Evolutionary conservation across 192 early-diverging fungal genomes (phyloP).

Genomic region (Helicostylum pulchrum): DNA sequence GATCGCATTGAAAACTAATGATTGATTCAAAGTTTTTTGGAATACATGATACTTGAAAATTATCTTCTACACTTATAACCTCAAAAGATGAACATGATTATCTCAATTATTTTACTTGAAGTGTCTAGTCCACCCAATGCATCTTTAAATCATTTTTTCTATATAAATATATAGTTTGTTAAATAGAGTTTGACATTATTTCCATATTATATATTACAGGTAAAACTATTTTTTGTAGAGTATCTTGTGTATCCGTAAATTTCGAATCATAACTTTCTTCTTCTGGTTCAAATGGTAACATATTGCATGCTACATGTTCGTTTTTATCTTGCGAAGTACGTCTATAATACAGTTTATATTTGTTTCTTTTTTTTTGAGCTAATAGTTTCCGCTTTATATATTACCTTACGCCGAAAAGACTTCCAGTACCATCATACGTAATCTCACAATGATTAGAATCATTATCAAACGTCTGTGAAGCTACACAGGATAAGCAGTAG

Average conservation of each 20-base stretch:
- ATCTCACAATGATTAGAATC: conserved; percentile 15
- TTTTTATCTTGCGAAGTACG: conserved; percentile 6
- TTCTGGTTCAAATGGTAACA: conserved; percentile 21
- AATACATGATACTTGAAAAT: conserved; percentile 1
- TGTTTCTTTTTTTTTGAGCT: too few species aligned
- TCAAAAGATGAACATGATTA: conserved; percentile 18
- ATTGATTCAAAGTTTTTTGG: conserved; percentile 6
- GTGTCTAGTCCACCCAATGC: conserved; percentile 18
- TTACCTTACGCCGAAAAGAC: conserved; percentile 8
- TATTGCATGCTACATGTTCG: background rate
- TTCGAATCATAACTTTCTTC: conserved; percentile 2
- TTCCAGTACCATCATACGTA: conserved; percentile 16
- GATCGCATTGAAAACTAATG: conserved; percentile 1
- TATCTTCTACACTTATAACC: conserved; percentile 8
- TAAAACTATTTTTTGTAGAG: conserved; percentile 15
- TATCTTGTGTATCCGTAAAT: background rate
- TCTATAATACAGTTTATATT: background rate
- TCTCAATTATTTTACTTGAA: conserved; percentile 12
- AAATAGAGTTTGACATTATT: background rate
- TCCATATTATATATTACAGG: background rate
- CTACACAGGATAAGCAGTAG: background rate
- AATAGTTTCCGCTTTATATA: background rate
- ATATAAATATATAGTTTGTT: background rate
- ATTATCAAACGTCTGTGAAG: background rate
- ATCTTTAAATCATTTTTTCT: conserved; percentile 16